Evolutionary conservation across 495 filamentous ascomycete genomes (phyloP).

Genomic region (Neurospora sp.): DNA sequence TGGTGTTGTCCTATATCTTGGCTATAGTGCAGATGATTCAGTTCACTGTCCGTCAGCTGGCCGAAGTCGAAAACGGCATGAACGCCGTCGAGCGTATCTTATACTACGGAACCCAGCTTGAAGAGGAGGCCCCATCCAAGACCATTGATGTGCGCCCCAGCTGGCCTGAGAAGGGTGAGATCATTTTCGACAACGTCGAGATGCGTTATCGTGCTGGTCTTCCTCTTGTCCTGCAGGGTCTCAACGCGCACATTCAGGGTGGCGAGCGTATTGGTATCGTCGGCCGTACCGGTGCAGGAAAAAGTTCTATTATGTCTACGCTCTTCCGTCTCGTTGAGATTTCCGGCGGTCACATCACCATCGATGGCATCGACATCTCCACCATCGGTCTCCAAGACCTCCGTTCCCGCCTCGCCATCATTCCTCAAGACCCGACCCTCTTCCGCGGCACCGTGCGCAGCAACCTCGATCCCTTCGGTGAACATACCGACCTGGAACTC

Average conservation of each 20-base stretch:
- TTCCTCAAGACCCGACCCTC: constrained; percentile 91
- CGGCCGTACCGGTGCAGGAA: constrained; percentile 87
- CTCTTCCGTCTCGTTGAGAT: constrained; percentile 87
- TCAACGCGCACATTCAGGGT: constrained; percentile 66
- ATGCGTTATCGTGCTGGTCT: constrained; percentile 84
- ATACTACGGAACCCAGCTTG: constrained; percentile 80
- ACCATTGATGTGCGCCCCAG: constrained; percentile 51
- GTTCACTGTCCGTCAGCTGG: constrained; percentile 87
- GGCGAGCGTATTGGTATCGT: constrained; percentile 92
- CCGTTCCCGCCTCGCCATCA: constrained; percentile 81
- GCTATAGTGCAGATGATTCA: constrained; percentile 94
- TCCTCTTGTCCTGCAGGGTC: constrained; percentile 71
- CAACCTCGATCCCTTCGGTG: constrained; percentile 87
- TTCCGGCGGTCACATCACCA: constrained; percentile 70
- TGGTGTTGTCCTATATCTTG: constrained; percentile 88
- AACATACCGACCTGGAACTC: constrained; percentile 78
- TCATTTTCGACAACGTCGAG: constrained; percentile 72
- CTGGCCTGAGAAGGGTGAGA: constrained; percentile 82
- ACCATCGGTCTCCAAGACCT: constrained; percentile 79
- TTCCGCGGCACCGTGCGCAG: constrained; percentile 85
- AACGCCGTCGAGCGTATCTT: constrained; percentile 90
- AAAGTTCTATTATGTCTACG: constrained; percentile 88
- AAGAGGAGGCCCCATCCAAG: constrained; percentile 78
- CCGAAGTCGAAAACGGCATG: constrained; percentile 97
- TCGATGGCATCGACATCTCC: constrained; percentile 84